Percentiles rank a stretch among this genome's conserved stretches.
phyloP scores from a whole-genome alignment of 2,329 filamentous ascomycete genomes.

The Calonectria pseudoturangicola region DNA sequence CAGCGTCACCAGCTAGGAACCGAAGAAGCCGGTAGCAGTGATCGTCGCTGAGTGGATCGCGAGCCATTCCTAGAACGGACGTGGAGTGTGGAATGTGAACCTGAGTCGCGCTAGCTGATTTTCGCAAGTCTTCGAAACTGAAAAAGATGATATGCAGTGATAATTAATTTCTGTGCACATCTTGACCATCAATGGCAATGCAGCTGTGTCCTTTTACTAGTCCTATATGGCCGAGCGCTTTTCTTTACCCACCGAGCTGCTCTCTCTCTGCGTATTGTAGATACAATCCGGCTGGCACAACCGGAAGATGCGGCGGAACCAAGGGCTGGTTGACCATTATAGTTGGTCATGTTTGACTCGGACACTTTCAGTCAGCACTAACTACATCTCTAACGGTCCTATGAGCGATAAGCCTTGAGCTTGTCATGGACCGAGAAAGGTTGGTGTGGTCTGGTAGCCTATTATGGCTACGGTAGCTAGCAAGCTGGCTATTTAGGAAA shows the following conservation, averaged over 20 bases:
- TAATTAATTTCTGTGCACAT: no score
- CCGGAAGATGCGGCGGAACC: background rate
- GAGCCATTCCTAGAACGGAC: conserved; percentile 33
- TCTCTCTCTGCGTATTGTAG: background rate
- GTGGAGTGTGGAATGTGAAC: conserved; percentile 42
- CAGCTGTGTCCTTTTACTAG: background rate
- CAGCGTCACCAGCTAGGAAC: conserved; percentile 1
- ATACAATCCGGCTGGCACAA: background rate
- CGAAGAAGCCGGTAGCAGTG: conserved; percentile 9
- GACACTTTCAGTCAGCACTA: conserved; percentile 20
- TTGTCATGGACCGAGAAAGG: background rate
- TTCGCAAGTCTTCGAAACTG: background rate
- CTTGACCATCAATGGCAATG: background rate
- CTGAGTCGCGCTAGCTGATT: conserved; percentile 16
- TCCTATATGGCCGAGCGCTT: background rate
- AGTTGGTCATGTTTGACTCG: conserved; percentile 46
- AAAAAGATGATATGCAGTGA: background rate
- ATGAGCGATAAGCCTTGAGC: conserved; percentile 1
- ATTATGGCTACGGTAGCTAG: conserved; percentile 3
- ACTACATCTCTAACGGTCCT: conserved; percentile 27
- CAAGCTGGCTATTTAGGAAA: conserved; percentile 1
- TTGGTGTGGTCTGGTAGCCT: conserved; percentile 6
- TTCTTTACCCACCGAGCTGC: background rate
- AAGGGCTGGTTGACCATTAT: background rate
- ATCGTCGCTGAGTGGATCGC: conserved; percentile 31